Base-by-base conservation (phyloP, 371 early-diverging fungal genomes). In the Mortierella sp. region DNA sequence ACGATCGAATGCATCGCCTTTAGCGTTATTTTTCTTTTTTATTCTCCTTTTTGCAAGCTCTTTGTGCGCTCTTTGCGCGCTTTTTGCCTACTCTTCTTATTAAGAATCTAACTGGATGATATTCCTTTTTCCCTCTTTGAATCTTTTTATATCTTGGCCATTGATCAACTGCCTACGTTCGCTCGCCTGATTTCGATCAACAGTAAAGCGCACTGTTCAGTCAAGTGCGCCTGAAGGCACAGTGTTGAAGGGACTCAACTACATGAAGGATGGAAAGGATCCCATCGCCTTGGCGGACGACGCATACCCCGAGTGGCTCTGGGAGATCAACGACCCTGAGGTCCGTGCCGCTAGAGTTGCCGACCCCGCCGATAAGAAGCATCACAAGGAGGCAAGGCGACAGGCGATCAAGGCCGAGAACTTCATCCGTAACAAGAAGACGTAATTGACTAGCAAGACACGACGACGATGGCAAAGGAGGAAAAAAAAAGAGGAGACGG, bases 271-370 rank as follows among this genome's bases (percentile, higher is more conserved):
- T 50, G 90, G 89, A 52, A 86, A 85, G 67, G 96, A 97, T 56
- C 96, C 96, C n/a, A 85, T 96, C 14, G 97, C 97, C 2, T 85
- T 90, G 53, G 89, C 88, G 18, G 97, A 97, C 66, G 83, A 84
- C 1, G 94, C 94, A 80, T 97, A 97, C 74, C 97, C 97, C 23
- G 91, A 87, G 5, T 97, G 97, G 97, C 88, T 97, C 21, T 97
- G 97, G 97, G 90, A 89, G 28, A 83, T 97, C 62, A 82, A 93
- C 58, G 93, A 95, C 29, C 68, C 82, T 62, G 89, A 88, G 64
- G 81, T 86, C 51, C 79, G 79, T 37, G 82, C 87, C 81, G 68
- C 81, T 72, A 63, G 84, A 80, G 66, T 84, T 74, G 73, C 87
- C 80, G 64, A 88, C 74, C 85, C 86, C 30, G 23, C 74, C 53